Evolutionary conservation across 2,329 filamentous ascomycete species (phyloP), one percentile per base, ranked within the genome.

Genomic region (Pseudopithomyces chartarum): DNA sequence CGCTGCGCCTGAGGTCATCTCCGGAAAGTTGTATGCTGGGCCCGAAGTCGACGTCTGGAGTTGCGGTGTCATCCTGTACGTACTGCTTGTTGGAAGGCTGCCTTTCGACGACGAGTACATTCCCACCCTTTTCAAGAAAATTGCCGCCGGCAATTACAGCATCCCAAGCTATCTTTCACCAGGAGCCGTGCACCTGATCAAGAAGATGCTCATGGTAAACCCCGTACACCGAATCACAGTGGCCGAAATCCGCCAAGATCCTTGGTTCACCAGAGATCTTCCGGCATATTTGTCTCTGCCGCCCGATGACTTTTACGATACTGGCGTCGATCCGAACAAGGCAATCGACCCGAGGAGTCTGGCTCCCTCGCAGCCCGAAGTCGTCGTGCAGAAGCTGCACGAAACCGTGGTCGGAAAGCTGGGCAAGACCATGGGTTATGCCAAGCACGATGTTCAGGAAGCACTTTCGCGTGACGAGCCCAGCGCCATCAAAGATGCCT

Each of bases 41-140:
- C 94, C 95, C 0, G 95, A 99, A 77, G 95, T 99, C 36, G 95
- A 99, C 74, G 95, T 98, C 1, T 99, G 95, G 95, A 98, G 94
- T 76, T 90, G 93, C 72, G 92, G 92, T 59, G 92, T 97, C 62
- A 97, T 97, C 70, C 71, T 88, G 42, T 88, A 88, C 64, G 86
- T 88, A 44, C 77, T 88, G 58, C 76, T 88, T n/a, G 84, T 86
- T 11, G 86, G 86, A 34, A 77, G 86, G 42, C 82, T 99, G 43
- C 95, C 95, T 8, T 99, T 99, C 72, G 95, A 99, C 79, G 95
- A 99, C 74, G 95, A 99, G 69, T 96, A 98, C 73, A 99, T 99
- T 63, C 95, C 95, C 2, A 93, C 92, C 43, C 83, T 99, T 4
- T 99, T 99, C 80, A 94, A 95, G 77, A 99, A 99, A 81, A 99